Conservation (phyloP, 2,329 filamentous ascomycete genomes). For the Fusarium pilosicola region DNA sequence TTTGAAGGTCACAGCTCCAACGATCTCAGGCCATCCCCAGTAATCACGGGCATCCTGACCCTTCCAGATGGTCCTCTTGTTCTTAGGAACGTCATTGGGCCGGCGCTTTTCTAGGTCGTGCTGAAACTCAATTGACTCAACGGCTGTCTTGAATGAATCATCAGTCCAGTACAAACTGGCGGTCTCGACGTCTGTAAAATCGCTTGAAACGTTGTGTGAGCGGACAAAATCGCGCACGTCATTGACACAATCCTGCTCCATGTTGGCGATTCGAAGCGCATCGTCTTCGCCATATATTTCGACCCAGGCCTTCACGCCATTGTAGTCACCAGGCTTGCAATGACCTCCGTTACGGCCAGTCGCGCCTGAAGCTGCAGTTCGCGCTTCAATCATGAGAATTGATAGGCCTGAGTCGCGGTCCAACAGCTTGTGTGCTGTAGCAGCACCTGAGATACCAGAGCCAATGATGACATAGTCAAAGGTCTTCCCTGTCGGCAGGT, state of each 20-base stretch:
- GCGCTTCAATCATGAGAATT: constrained; percentile 24
- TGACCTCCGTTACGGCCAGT: constrained; percentile 15
- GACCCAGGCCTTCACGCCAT: constrained; percentile 11
- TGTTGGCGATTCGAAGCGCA: constrained; percentile 15
- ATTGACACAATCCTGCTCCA: constrained; percentile 26
- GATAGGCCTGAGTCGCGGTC: constrained; percentile 14
- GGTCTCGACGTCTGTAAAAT: constrained; percentile 24
- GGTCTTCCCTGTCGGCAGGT: constrained; percentile 1
- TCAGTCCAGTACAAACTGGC: constrained; percentile 25
- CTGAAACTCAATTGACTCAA: constrained; percentile 17
- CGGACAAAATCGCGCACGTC: constrained; percentile 26
- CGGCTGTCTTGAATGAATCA: constrained; percentile 17
- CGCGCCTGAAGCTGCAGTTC: constrained; percentile 19
- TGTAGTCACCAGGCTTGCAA: constrained; percentile 18
- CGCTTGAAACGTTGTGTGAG: constrained; percentile 19
- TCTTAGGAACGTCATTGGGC: constrained; percentile 21
- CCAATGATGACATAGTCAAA: constrained; percentile 33
- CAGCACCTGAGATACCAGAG: constrained; percentile 19
- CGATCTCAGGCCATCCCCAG: constrained; percentile 24
- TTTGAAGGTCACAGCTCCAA: constrained; percentile 13
- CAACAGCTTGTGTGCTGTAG: constrained; percentile 23
- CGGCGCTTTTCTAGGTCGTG: constrained; percentile 7
- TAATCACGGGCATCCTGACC: constrained; percentile 10
- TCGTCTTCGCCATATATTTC: constrained; percentile 23
- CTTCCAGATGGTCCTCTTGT: constrained; percentile 17